These are phyloP conservation scores for Waitea zeae DNA, from an alignment of 1,284 basidiomycete genomes.

Conservation along the genomic window DNA sequence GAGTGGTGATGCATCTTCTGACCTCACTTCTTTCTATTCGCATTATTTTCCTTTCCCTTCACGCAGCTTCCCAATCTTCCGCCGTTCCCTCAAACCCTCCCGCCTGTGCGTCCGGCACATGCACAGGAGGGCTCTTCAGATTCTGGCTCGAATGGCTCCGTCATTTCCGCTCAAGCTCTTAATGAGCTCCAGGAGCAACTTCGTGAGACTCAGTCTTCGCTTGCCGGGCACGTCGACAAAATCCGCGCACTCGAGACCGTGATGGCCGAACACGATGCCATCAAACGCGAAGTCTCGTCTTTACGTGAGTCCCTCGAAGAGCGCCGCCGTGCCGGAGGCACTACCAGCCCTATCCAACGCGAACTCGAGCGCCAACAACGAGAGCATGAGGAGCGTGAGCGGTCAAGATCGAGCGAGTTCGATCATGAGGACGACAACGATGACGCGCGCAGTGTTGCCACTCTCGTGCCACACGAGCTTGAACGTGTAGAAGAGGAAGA, in stretches of 20 bases:
- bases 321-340: slow-evolving; percentile 13
- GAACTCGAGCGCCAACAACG: slow-evolving; percentile 11
- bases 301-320: slow-evolving; percentile 59
- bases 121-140: slow-evolving; percentile 3
- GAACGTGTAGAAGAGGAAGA: slow-evolving; percentile 64
- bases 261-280: slow-evolving; percentile 74
- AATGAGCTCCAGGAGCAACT: slow-evolving; percentile 67
- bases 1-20: slow-evolving; percentile 1
- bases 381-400: slow-evolving; percentile 19
- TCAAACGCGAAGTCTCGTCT: slow-evolving; percentile 66
- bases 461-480: slow-evolving; percentile 47
- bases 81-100: slow-evolving; percentile 41
- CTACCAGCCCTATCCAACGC: slow-evolving; percentile 10
- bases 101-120: slow-evolving; percentile 45
- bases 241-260: slow-evolving; percentile 71
- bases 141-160: slow-evolving; percentile 12
- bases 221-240: slow-evolving; percentile 73
- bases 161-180: slow-evolving; percentile 26
- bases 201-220: slow-evolving; percentile 68
- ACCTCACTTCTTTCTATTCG: slow-evolving; percentile 5
- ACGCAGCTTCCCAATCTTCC: slow-evolving; percentile 37
- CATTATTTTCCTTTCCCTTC: slow-evolving; percentile 3
- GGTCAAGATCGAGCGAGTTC: slow-evolving; percentile 12
- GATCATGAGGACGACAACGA: slow-evolving; percentile 22
- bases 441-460: slow-evolving; percentile 41